Percentiles rank a stretch among this genome's conserved stretches.
Evolutionary conservation across 805 yeast genomes (phyloP).

Genomic region (Schwanniomyces pseudopolymorphus): DNA sequence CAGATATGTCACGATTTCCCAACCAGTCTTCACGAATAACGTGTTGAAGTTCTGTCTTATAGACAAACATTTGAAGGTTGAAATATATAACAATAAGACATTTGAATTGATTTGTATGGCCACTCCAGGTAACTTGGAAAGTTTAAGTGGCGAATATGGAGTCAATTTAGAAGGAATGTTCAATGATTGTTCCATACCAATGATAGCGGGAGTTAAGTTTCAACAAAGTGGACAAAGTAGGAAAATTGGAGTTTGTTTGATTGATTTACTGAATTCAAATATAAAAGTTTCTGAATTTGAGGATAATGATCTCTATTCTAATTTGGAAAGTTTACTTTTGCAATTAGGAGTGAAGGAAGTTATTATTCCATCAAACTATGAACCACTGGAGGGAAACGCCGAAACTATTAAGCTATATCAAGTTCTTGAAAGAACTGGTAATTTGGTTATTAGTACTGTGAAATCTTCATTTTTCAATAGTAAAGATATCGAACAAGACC

Average conservation of each 20-base stretch:
- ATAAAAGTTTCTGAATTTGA: conserved; percentile 76
- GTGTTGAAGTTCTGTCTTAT: conserved; percentile 67
- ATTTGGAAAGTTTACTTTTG: conserved; percentile 79
- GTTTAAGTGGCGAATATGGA: conserved; percentile 33
- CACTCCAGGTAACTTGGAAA: conserved; percentile 87
- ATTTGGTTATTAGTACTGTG: conserved; percentile 63
- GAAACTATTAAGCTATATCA: conserved; percentile 66
- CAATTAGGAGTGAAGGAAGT: conserved; percentile 91
- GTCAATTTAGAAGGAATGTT: conserved; percentile 62
- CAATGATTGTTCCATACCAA: conserved; percentile 39
- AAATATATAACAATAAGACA: conserved; percentile 62
- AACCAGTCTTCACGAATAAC: conserved; percentile 62
- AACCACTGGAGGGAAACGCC: conserved; percentile 34
- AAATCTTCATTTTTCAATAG: conserved; percentile 57
- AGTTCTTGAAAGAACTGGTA: conserved; percentile 72
- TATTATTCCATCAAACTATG: conserved; percentile 50
- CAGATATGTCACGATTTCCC: conserved; percentile 73
- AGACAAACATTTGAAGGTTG: conserved; percentile 73
- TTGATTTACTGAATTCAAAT: conserved; percentile 66
- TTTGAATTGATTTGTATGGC: conserved; percentile 65
- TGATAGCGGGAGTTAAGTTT: conserved; percentile 40
- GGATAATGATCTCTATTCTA: conserved; percentile 86
- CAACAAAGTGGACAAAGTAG: conserved; percentile 37
- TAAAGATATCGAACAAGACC: conserved; percentile 75
- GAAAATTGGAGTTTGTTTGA: conserved; percentile 73